These are phyloP conservation scores for Annona cherimola DNA, from an alignment of 164 flowering plant species.

Conservation along the genomic window DNA sequence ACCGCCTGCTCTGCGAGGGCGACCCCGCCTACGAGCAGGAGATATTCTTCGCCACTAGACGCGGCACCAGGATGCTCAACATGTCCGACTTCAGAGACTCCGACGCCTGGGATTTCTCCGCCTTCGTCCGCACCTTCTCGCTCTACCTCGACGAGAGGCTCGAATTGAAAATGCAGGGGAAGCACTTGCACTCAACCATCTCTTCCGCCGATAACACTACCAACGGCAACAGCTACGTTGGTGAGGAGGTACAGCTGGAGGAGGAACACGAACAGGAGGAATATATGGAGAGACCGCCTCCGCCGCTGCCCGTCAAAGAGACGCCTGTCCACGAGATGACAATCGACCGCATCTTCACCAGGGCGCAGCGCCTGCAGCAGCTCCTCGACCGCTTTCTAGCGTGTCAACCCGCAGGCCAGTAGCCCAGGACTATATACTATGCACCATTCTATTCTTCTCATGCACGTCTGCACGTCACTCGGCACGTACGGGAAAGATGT, in stretches of 20 bases:
- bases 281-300: not conserved
- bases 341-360: slow-evolving; percentile 40
- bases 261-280: not conserved
- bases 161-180: slow-evolving; percentile 60
- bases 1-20: slow-evolving; percentile 69
- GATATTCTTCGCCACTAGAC: slow-evolving; percentile 71
- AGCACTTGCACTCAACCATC: slow-evolving; percentile 28
- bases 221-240: not conserved
- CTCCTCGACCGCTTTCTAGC: slow-evolving; percentile 83
- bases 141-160: slow-evolving; percentile 74
- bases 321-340: slow-evolving; percentile 56
- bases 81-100: slow-evolving; percentile 78
- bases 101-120: slow-evolving; percentile 84
- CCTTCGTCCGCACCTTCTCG: slow-evolving; percentile 72
- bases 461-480: too few species aligned
- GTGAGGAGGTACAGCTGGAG: not conserved
- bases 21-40: slow-evolving; percentile 66
- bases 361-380: slow-evolving; percentile 56
- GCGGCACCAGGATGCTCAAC: slow-evolving; percentile 76
- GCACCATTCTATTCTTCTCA: too few species aligned
- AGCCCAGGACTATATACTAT: too few species aligned
- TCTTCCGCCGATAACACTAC: not conserved
- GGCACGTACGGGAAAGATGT: too few species aligned
- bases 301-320: not conserved
- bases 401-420: slow-evolving; percentile 56